Conservation (phyloP, 2,329 filamentous ascomycete species). For the Chrysoporthe deuterocubensis region DNA sequence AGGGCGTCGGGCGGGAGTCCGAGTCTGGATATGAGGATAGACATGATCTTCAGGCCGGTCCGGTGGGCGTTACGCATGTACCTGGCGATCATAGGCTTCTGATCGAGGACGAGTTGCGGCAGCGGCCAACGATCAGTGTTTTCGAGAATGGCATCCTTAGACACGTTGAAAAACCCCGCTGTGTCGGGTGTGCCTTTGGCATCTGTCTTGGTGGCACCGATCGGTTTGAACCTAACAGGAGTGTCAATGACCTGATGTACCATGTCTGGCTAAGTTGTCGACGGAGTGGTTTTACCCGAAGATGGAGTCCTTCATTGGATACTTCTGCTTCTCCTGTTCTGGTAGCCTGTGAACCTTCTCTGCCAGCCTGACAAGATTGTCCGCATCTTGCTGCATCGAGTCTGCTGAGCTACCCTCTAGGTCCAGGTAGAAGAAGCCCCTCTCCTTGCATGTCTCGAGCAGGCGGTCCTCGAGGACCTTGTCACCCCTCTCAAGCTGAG, state of each 20-base stretch:
- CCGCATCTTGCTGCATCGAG: slow-evolving; percentile 25
- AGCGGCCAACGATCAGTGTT: slow-evolving; percentile 25
- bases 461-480: slow-evolving; percentile 20
- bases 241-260: not conserved
- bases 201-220: slow-evolving; percentile 27
- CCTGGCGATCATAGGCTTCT: slow-evolving; percentile 22
- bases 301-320: slow-evolving; percentile 22
- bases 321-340: slow-evolving; percentile 27
- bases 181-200: slow-evolving; percentile 25
- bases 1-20: slow-evolving; percentile 23
- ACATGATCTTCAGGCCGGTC: slow-evolving; percentile 25
- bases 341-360: slow-evolving; percentile 28
- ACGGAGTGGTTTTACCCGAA: slow-evolving; percentile 23
- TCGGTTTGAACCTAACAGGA: slow-evolving; percentile 19
- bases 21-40: slow-evolving; percentile 19
- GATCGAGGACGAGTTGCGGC: slow-evolving; percentile 19
- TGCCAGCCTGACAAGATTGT: slow-evolving; percentile 26
- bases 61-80: slow-evolving; percentile 25
- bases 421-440: slow-evolving; percentile 32
- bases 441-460: slow-evolving; percentile 26
- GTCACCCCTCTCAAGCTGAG: slow-evolving; percentile 28
- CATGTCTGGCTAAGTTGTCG: not conserved
- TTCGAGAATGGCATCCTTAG: slow-evolving; percentile 30
- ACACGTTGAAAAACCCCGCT: slow-evolving; percentile 29
- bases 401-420: slow-evolving; percentile 22